Conservation (phyloP, 768 basidiomycete species). For the Tylopilus rubrobrunneus region DNA sequence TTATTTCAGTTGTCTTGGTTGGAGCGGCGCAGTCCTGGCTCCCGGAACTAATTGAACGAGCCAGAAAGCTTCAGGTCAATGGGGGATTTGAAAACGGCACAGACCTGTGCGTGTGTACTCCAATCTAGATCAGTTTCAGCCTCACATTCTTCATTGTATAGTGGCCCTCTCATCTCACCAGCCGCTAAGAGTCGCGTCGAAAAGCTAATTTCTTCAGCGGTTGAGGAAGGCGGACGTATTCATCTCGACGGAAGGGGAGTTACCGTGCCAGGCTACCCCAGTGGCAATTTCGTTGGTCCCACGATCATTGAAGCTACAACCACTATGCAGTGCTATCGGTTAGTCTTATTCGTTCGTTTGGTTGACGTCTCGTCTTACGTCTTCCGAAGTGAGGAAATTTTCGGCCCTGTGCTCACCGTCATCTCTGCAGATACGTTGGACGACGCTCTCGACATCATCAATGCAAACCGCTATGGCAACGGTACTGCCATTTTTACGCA, state of each 20-base stretch:
- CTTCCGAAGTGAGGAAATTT: slow-evolving; percentile 78
- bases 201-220: slow-evolving; percentile 67
- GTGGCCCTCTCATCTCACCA: slow-evolving; percentile 80
- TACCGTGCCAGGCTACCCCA: slow-evolving; percentile 65
- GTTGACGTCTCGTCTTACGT: neutral
- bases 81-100: slow-evolving; percentile 87
- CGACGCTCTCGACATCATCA: slow-evolving; percentile 86
- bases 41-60: slow-evolving; percentile 79
- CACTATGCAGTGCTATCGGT: slow-evolving; percentile 87
- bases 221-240: slow-evolving; percentile 80
- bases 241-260: slow-evolving; percentile 79
- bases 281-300: slow-evolving; percentile 94
- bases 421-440: slow-evolving; percentile 80
- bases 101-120: slow-evolving; percentile 57
- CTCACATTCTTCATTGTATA: slow-evolving; percentile 23
- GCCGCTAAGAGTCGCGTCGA: slow-evolving; percentile 76
- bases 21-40: slow-evolving; percentile 80
- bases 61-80: slow-evolving; percentile 73
- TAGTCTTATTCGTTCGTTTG: slow-evolving; percentile 23
- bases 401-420: slow-evolving; percentile 84
- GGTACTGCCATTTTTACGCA: slow-evolving; percentile 96
- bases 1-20: slow-evolving; percentile 63
- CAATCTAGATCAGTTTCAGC: neutral
- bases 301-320: slow-evolving; percentile 84
- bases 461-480: slow-evolving; percentile 88